phyloP scores from a whole-genome alignment of 352 stramenopile species.

The Phytophthora idaei region DNA sequence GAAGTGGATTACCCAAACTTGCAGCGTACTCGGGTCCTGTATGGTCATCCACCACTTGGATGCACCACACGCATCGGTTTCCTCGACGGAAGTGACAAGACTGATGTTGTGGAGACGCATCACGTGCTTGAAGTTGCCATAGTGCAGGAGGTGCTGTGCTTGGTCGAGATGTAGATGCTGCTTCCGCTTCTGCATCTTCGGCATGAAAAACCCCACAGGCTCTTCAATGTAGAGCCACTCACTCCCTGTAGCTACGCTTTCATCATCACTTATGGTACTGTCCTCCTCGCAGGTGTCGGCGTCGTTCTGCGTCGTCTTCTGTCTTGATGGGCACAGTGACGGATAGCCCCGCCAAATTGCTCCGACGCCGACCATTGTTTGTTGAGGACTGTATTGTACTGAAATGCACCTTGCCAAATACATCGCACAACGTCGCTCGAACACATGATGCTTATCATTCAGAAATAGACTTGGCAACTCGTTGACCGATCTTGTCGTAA shows the following conservation, averaged over 20 bases:
- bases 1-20: slow-evolving; percentile 75
- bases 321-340: slow-evolving; percentile 9
- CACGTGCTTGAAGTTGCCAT: slow-evolving; percentile 53
- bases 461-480: slow-evolving; percentile 19
- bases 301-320: slow-evolving; percentile 17
- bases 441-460: background rate
- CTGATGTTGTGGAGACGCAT: slow-evolving; percentile 66
- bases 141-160: slow-evolving; percentile 60
- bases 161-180: slow-evolving; percentile 68
- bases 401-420: slow-evolving; percentile 26
- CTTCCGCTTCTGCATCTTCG: slow-evolving; percentile 43
- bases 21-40: slow-evolving; percentile 53
- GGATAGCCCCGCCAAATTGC: slow-evolving; percentile 14
- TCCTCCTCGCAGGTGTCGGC: slow-evolving; percentile 28
- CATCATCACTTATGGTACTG: slow-evolving; percentile 23
- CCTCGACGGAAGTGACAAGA: slow-evolving; percentile 63
- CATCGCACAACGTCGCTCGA: slow-evolving; percentile 13
- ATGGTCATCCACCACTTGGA: slow-evolving; percentile 73
- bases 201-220: slow-evolving; percentile 52
- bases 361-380: slow-evolving; percentile 16
- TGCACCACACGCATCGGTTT: slow-evolving; percentile 31
- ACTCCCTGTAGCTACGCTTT: slow-evolving; percentile 20
- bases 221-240: slow-evolving; percentile 74
- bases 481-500: background rate
- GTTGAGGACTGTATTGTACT: slow-evolving; percentile 11